Evolutionary conservation across 345 rosid genomes (phyloP).

Genomic region (Eucalyptus erythrocorys): DNA sequence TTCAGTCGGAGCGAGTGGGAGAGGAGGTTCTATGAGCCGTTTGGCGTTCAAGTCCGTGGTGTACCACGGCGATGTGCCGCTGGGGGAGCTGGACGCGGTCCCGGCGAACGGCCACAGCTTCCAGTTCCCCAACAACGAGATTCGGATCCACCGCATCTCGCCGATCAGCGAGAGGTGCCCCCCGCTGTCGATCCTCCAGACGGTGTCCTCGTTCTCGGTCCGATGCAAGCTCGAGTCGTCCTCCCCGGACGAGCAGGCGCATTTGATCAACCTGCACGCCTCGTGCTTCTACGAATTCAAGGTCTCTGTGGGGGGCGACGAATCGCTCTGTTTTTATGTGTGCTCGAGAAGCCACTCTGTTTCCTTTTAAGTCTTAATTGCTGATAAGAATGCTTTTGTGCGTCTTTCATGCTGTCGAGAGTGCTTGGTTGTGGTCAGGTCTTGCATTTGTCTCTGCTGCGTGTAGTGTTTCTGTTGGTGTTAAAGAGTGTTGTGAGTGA

Average conservation of each 20-base stretch:
- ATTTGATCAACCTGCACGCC: conserved; percentile 81
- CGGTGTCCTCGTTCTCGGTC: conserved; percentile 71
- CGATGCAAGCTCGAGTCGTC: conserved; percentile 90
- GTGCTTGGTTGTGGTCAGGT: neutral
- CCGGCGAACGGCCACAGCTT: conserved; percentile 40
- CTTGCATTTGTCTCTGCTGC: neutral
- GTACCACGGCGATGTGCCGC: conserved; percentile 58
- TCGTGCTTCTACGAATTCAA: conserved; percentile 78
- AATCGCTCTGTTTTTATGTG: neutral
- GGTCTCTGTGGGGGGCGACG: conserved; percentile 40
- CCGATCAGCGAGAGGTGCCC: conserved; percentile 76
- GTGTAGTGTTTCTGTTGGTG: neutral
- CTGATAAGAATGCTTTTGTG: neutral
- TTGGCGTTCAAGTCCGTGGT: conserved; percentile 78
- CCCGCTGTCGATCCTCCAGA: conserved; percentile 84
- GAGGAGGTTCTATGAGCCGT: conserved; percentile 37
- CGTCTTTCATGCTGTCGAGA: neutral
- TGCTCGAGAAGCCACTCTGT: neutral
- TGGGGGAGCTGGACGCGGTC: conserved; percentile 76
- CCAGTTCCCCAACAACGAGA: conserved; percentile 85
- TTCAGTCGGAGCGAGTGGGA: neutral
- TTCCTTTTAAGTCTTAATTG: neutral
- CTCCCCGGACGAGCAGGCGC: conserved; percentile 37
- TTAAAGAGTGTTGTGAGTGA: conserved; percentile 5
- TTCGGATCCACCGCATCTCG: conserved; percentile 75